Conservation (phyloP, 2,329 filamentous ascomycete genomes). For the Thyridium curvatum region DNA sequence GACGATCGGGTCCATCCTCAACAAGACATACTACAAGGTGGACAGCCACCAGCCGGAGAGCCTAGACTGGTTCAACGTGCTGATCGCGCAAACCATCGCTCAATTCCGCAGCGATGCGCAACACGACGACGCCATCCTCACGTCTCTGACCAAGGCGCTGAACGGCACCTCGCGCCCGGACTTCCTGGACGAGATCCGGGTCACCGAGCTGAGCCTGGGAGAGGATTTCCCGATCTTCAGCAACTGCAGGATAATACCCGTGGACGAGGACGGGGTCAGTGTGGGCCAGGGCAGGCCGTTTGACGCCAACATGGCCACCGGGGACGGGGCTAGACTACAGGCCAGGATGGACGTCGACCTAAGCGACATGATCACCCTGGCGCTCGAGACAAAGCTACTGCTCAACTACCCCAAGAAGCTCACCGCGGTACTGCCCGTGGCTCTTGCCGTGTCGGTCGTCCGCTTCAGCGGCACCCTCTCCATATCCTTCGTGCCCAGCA, state of each 20-base stretch:
- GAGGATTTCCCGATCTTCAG: slow-evolving; percentile 99
- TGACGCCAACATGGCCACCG: slow-evolving; percentile 43
- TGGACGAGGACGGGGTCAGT: slow-evolving; percentile 64
- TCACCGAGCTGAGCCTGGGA: slow-evolving; percentile 88
- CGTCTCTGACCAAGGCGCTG: slow-evolving; percentile 74
- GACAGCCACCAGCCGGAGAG: slow-evolving; percentile 94
- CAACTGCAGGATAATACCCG: slow-evolving; percentile 92
- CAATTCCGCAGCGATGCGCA: slow-evolving; percentile 91
- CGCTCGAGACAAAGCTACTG: slow-evolving; percentile 87
- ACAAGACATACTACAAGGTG: slow-evolving; percentile 97
- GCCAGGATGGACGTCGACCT: slow-evolving; percentile 96
- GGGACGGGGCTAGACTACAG: slow-evolving; percentile 72
- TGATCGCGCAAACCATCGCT: slow-evolving; percentile 93
- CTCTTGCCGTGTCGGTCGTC: slow-evolving; percentile 83
- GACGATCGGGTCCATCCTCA: slow-evolving; percentile 88
- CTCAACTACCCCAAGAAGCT: slow-evolving; percentile 91
- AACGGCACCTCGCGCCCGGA: slow-evolving; percentile 84
- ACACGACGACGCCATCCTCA: slow-evolving; percentile 83
- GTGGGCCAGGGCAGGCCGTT: slow-evolving; percentile 37
- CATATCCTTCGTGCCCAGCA: slow-evolving; percentile 83
- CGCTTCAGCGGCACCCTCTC: slow-evolving; percentile 92
- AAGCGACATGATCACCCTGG: slow-evolving; percentile 91
- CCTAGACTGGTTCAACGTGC: slow-evolving; percentile 97
- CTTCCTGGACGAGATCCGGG: slow-evolving; percentile 87
- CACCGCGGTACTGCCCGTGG: slow-evolving; percentile 85